phyloP scores from a whole-genome alignment of 371 early-diverging fungal species.

The Catenaria anguillulae region DNA sequence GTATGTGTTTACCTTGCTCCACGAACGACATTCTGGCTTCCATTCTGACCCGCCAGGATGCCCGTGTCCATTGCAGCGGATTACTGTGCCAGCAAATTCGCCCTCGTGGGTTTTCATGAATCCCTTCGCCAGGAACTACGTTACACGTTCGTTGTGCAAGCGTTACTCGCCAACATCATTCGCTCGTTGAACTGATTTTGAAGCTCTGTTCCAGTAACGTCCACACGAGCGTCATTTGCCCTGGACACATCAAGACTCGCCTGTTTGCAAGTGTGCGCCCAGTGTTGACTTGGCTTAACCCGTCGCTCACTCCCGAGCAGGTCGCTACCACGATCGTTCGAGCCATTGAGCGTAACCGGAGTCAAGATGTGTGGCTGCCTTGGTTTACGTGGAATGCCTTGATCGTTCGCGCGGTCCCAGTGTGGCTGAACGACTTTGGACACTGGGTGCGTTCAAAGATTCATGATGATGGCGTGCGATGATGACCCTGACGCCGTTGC shows the following conservation, averaged over 20 bases:
- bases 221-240: slow-evolving; percentile 2
- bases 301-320: not conserved
- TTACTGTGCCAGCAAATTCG: slow-evolving; percentile 32
- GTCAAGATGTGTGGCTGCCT: slow-evolving; percentile 2
- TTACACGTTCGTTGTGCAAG: slow-evolving; percentile 13
- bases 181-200: not conserved
- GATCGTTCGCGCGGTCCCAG: not conserved
- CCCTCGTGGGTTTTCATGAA: slow-evolving; percentile 23
- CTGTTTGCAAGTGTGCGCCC: not conserved
- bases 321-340: not conserved
- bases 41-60: no score
- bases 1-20: no score
- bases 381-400: not conserved
- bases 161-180: not conserved
- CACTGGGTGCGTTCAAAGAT: no score
- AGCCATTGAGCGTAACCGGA: not conserved
- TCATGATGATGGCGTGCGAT: no score
- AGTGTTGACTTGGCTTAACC: not conserved
- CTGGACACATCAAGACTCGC: not conserved
- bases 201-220: not conserved
- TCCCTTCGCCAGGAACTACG: slow-evolving; percentile 27
- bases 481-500: no score
- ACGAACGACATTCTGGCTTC: no score
- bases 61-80: no score
- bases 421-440: slow-evolving; percentile 3